phyloP scores from a whole-genome alignment of 2,329 filamentous ascomycete species.

The Pseudogymnoascus sp. region DNA sequence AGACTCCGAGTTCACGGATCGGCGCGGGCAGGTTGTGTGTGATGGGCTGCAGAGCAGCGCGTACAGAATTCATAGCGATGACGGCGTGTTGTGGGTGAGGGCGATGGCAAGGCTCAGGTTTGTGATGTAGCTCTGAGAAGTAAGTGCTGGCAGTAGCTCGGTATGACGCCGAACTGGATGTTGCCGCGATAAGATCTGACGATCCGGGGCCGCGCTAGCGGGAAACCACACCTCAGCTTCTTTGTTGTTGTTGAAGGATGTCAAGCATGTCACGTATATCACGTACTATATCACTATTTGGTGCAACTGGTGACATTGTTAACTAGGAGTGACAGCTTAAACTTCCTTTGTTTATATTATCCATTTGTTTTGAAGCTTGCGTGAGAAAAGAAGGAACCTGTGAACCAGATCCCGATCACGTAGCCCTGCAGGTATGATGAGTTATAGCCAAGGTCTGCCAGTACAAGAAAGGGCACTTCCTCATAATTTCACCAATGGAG shows the following conservation, averaged over 20 bases:
- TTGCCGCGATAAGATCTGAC: neutral
- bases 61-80: neutral
- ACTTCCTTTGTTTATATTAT: neutral
- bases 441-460: neutral
- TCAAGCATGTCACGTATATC: neutral
- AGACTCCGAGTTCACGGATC: constrained; percentile 65
- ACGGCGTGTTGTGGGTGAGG: neutral
- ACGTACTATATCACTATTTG: neutral
- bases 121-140: neutral
- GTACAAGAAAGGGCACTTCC: neutral
- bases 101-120: neutral
- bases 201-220: neutral
- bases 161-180: neutral
- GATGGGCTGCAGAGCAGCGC: constrained; percentile 49
- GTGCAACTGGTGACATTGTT: neutral
- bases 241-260: neutral
- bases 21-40: constrained; percentile 67
- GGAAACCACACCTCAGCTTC: neutral
- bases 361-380: neutral
- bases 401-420: neutral
- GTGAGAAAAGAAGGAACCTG: neutral
- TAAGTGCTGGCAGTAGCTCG: neutral
- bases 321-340: neutral
- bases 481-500: neutral
- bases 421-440: neutral